Percentiles rank a stretch among this genome's conserved stretches.
Conservation (phyloP, 768 basidiomycete genomes). For the Boletus tylopilopsis region DNA sequence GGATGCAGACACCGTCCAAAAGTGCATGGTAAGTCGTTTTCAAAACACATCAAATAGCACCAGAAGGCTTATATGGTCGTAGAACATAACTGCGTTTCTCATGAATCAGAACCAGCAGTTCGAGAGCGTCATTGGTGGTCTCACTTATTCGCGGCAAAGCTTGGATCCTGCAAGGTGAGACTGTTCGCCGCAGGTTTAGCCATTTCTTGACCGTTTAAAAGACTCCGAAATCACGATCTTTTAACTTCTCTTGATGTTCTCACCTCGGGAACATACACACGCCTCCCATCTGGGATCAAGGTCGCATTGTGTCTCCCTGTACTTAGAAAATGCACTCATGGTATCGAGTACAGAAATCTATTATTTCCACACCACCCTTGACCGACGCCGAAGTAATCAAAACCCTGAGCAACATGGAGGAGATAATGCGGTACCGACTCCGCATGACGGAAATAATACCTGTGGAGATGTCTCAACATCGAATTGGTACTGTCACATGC, state of each 20-base stretch:
- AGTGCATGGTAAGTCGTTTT: slow-evolving; percentile 63
- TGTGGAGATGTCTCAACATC: slow-evolving; percentile 70
- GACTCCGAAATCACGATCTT: slow-evolving; percentile 91
- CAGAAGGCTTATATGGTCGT: slow-evolving; percentile 1
- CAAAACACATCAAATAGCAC: neutral
- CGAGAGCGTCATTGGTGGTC: slow-evolving; percentile 57
- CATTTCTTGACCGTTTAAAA: slow-evolving; percentile 25
- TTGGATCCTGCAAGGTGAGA: slow-evolving; percentile 76
- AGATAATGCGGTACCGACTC: slow-evolving; percentile 74
- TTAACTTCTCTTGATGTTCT: slow-evolving; percentile 89
- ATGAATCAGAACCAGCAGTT: slow-evolving; percentile 85
- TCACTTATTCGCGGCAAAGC: slow-evolving; percentile 63
- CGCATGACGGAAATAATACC: slow-evolving; percentile 78
- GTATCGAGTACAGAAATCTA: slow-evolving; percentile 51
- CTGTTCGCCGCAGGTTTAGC: neutral
- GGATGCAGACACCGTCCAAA: slow-evolving; percentile 80
- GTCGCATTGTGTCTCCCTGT: slow-evolving; percentile 36
- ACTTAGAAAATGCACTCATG: slow-evolving; percentile 19
- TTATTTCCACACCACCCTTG: slow-evolving; percentile 62
- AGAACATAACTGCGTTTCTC: slow-evolving; percentile 88
- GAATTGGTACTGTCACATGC: slow-evolving; percentile 48
- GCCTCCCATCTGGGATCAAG: slow-evolving; percentile 80
- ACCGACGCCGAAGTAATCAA: slow-evolving; percentile 62
- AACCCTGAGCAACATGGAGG: slow-evolving; percentile 70
- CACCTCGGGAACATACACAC: slow-evolving; percentile 79